Conservation (phyloP, 2,329 filamentous ascomycete species). For the Pseudogymnoascus sp. region DNA sequence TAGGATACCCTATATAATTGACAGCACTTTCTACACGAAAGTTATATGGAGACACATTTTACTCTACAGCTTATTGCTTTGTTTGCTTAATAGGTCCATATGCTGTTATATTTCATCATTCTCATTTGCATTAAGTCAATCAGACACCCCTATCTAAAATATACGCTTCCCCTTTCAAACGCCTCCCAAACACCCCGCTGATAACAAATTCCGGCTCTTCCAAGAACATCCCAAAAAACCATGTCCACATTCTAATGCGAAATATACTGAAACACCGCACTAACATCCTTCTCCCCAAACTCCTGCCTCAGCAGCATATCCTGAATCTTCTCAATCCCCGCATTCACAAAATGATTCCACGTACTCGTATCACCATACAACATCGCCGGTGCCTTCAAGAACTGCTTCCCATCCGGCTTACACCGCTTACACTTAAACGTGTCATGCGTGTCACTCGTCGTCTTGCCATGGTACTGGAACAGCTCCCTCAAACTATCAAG, state of each 20-base stretch:
- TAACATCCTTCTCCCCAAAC: slow-evolving; percentile 68
- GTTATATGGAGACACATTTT: not conserved
- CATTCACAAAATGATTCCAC: slow-evolving; percentile 97
- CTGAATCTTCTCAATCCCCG: slow-evolving; percentile 72
- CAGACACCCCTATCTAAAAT: not conserved
- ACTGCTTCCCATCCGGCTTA: slow-evolving; percentile 76
- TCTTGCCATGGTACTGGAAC: slow-evolving; percentile 83
- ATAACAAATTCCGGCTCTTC: not conserved
- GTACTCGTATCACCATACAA: slow-evolving; percentile 95
- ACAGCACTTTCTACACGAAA: not conserved
- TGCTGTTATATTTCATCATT: not conserved
- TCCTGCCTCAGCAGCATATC: slow-evolving; percentile 88
- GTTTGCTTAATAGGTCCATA: not conserved
- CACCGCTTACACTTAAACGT: slow-evolving; percentile 98
- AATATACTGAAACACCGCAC: slow-evolving; percentile 97
- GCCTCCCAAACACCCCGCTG: not conserved
- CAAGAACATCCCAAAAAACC: not conserved
- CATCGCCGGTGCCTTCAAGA: slow-evolving; percentile 87
- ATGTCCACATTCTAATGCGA: slow-evolving; percentile 54
- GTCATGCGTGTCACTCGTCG: slow-evolving; percentile 89
- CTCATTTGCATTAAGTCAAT: slow-evolving; percentile 1
- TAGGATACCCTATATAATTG: slow-evolving; percentile 1
- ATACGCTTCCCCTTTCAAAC: not conserved
- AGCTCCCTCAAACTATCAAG: slow-evolving; percentile 84
- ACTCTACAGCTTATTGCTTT: not conserved